Conservation (phyloP, 192 early-diverging fungal genomes). For the Umbelopsis vinacea region DNA sequence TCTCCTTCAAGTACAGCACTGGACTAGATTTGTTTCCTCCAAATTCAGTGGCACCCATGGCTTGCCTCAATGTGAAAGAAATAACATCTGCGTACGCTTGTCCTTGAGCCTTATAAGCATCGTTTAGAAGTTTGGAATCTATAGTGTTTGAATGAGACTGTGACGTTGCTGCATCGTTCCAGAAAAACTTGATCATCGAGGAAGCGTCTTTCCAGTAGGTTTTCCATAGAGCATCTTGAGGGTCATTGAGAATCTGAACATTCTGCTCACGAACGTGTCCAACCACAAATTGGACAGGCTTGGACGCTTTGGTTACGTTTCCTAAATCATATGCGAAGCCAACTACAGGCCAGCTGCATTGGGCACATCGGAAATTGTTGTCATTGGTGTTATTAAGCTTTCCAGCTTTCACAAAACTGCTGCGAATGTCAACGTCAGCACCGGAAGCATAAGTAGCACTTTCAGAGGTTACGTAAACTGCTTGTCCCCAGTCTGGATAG, state of each 20-base stretch:
- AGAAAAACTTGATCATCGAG: slow-evolving; percentile 5
- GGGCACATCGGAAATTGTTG: not conserved
- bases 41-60: slow-evolving; percentile 12
- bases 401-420: not conserved
- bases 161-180: not conserved
- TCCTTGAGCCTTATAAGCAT: slow-evolving; percentile 8
- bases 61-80: slow-evolving; percentile 7
- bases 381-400: slow-evolving; percentile 16
- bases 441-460: slow-evolving; percentile 9
- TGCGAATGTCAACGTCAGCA: slow-evolving; percentile 14
- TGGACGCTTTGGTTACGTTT: not conserved
- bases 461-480: not conserved
- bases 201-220: slow-evolving; percentile 5
- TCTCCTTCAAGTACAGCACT: not conserved
- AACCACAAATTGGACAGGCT: slow-evolving; percentile 4
- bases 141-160: not conserved
- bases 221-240: slow-evolving; percentile 2
- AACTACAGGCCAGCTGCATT: slow-evolving; percentile 6
- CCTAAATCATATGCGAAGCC: slow-evolving; percentile 22
- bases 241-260: not conserved
- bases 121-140: not conserved
- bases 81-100: slow-evolving; percentile 3
- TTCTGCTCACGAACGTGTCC: slow-evolving; percentile 14
- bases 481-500: slow-evolving; percentile 21
- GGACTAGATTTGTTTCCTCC: not conserved